Evolutionary conservation across 169 alveolate genomes (phyloP).

Genomic region (Plasmodium yoelii): DNA sequence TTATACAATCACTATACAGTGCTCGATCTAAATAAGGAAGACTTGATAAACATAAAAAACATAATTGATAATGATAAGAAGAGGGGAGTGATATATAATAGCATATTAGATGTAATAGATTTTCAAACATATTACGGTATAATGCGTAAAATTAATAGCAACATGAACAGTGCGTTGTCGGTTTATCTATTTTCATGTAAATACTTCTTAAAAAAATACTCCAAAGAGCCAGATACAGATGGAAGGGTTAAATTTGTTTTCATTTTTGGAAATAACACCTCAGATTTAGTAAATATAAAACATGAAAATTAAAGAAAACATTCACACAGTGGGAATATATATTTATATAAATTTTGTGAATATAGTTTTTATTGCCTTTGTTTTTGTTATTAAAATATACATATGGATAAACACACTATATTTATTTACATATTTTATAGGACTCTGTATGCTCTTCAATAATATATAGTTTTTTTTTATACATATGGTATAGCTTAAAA

Average conservation of each 20-base stretch:
- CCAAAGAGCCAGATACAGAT: constrained; percentile 20
- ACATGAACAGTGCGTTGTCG: constrained; percentile 29
- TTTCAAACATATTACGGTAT: constrained; percentile 21
- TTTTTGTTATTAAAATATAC: not conserved
- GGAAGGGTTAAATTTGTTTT: constrained; percentile 45
- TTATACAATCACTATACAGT: constrained; percentile 9
- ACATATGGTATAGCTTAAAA: constrained; percentile 65
- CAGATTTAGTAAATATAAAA: constrained; percentile 61
- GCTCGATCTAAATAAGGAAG: constrained; percentile 38
- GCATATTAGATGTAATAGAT: constrained; percentile 61
- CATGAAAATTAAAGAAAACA: constrained; percentile 15
- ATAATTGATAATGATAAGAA: constrained; percentile 48
- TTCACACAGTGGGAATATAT: not conserved
- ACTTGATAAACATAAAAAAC: constrained; percentile 44
- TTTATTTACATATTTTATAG: constrained; percentile 19
- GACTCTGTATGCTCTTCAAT: constrained; percentile 76
- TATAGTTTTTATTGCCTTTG: too few relatives aligned
- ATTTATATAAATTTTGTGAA: not conserved
- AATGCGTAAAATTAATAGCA: constrained; percentile 33
- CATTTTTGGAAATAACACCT: constrained; percentile 70
- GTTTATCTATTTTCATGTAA: constrained; percentile 69
- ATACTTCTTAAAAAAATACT: constrained; percentile 35
- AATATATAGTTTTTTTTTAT: constrained; percentile 68
- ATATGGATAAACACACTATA: not conserved
- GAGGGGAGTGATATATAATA: constrained; percentile 10